phyloP scores from a whole-genome alignment of 2,329 filamentous ascomycete genomes.

The Exophiala bonariae region DNA sequence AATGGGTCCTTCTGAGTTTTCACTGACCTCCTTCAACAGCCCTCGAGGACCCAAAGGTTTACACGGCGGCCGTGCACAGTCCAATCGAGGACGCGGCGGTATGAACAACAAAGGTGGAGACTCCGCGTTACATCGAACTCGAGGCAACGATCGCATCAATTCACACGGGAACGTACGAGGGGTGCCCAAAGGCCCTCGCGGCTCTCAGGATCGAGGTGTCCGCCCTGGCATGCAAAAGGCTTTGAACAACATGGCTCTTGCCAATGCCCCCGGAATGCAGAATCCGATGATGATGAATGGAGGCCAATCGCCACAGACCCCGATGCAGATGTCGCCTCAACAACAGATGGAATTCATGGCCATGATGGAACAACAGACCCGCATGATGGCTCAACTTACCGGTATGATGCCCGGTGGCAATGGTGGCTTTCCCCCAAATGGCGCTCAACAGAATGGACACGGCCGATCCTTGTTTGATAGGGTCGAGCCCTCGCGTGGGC shows the following conservation, averaged over 20 bases:
- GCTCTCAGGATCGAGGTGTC: constrained; percentile 44
- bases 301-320: constrained; percentile 48
- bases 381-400: constrained; percentile 76
- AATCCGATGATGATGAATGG: constrained; percentile 48
- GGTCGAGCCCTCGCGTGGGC: constrained; percentile 45
- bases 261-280: constrained; percentile 26
- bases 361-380: constrained; percentile 81
- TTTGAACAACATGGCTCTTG: constrained; percentile 37
- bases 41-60: constrained; percentile 94
- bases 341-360: constrained; percentile 73
- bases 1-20: neutral
- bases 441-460: constrained; percentile 37
- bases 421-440: constrained; percentile 44
- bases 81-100: constrained; percentile 79
- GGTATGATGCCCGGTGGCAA: constrained; percentile 55
- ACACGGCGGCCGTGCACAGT: constrained; percentile 69
- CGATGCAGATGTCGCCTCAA: constrained; percentile 61
- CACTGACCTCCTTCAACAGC: constrained; percentile 47
- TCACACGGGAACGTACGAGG: constrained; percentile 63
- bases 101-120: constrained; percentile 78
- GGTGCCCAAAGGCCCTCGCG: constrained; percentile 70
- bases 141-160: constrained; percentile 79
- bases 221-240: constrained; percentile 48
- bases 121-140: constrained; percentile 76
- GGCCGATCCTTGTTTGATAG: constrained; percentile 73